phyloP scores from a whole-genome alignment of 2,329 filamentous ascomycete species.

The Cladorrhinum sp. region DNA sequence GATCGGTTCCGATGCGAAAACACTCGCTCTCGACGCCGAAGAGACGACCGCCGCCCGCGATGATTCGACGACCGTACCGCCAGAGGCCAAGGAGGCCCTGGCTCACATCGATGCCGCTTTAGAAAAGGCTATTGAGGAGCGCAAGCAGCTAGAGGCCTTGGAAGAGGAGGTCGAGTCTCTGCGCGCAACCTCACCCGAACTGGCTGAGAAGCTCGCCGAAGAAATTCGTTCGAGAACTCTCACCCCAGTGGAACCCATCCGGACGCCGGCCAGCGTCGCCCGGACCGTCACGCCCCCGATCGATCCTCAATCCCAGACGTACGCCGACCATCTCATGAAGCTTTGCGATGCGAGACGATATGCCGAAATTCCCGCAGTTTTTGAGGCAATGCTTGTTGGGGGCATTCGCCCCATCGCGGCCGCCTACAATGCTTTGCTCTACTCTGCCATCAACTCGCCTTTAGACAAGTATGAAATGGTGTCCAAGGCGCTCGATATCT shows the following conservation, averaged over 20 bases:
- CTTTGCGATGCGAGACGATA: conserved; percentile 71
- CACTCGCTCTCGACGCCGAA: conserved; percentile 35
- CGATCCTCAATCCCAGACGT: conserved; percentile 64
- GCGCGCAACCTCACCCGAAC: conserved; percentile 33
- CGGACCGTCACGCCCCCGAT: conserved; percentile 60
- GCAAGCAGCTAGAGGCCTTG: conserved; percentile 44
- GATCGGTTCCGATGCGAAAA: conserved; percentile 40
- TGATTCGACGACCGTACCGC: conserved; percentile 24
- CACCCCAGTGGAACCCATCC: conserved; percentile 43
- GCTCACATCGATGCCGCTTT: conserved; percentile 84
- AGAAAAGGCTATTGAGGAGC: conserved; percentile 68
- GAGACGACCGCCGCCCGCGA: conserved; percentile 28
- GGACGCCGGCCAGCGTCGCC: conserved; percentile 45
- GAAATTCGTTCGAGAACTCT: conserved; percentile 39
- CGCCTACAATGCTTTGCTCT: conserved; percentile 89
- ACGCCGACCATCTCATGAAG: conserved; percentile 74
- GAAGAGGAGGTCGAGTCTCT: conserved; percentile 44
- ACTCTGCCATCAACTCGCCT: conserved; percentile 80
- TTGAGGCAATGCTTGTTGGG: conserved; percentile 83
- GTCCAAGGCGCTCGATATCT: conserved; percentile 89
- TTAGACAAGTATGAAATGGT: conserved; percentile 78
- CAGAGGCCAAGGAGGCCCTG: conserved; percentile 42
- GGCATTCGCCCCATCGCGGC: conserved; percentile 76
- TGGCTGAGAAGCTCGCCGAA: conserved; percentile 33
- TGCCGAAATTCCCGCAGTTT: conserved; percentile 84